Base-by-base conservation (phyloP, 495 filamentous ascomycete genomes). In the Penicillium longicatenatum region DNA sequence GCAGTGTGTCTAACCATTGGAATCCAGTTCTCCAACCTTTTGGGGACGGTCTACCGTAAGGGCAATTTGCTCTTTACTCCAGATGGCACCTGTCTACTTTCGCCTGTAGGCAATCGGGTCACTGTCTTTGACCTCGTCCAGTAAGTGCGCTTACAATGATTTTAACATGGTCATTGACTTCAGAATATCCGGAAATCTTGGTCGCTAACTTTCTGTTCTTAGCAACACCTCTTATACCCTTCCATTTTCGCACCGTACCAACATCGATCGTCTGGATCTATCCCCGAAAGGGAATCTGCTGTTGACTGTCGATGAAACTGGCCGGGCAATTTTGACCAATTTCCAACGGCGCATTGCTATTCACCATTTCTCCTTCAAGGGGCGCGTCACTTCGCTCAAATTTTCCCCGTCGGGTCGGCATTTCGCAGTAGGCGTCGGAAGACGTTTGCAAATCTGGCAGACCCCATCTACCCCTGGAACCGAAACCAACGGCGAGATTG, bases 211-310 rank as follows among this genome's bases (percentile, higher is more conserved):
- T 60, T 44, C 30, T 41, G 10, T 16, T 33, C 58, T 43, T 45
- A 97, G 93, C 61, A 97, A 97, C 74, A 96, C 92, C 73, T 97
- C 95, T 14, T 88, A 96, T 70, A 98, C 94, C 30, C 85, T 98
- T 54, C 91, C 93, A 6, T 94, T 96, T 69, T 85, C 93, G 57
- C 94, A 98, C 72, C 90, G 95, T 71, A 89, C 88, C 66, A 97
- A 97, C 70, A 92, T 98, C 62, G 77, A 90, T 49, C 86, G 92
- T 57, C 80, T 98, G 49, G 93, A 91, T 55, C 82, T 98, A 30
- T 91, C 89, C 37, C 93, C 94, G 47, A 86, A 84, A 69, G 94
- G 93, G 55, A 96, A 96, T 66, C 81, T 98, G 42, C 82, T 98
- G 16, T 86, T 98, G 46, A 89, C 93, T 5, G 82, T 98, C 37